Base-by-base conservation (phyloP, 2,329 filamentous ascomycete genomes). In the Allantophomopsis lycopodina region DNA sequence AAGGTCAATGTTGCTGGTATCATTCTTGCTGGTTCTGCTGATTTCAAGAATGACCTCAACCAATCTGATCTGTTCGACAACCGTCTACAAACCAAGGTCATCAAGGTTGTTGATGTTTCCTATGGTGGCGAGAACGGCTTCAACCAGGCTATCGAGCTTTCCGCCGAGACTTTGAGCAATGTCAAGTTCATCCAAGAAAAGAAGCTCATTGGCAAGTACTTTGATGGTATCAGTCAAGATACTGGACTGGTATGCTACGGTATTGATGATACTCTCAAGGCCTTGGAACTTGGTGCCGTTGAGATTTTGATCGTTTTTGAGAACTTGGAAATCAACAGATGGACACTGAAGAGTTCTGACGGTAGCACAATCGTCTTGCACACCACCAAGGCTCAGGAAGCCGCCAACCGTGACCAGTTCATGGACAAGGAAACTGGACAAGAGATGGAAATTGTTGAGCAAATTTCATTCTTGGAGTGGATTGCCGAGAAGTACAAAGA, bases 131-230 rank as follows among this genome's bases (percentile, higher is more conserved):
- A 98, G 68, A 96, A 96, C 69, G 91, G 91, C 36, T 98, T 98
- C 75, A 98, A 98, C 69, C 93, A 98, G 68, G 91, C 91, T 44
- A 98, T 98, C 48, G 91, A 98, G 59, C 65, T 98, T 54, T 82
- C 91, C 18, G 76, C 87, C 7, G 93, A 98, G 70, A 98, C 91
- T 7, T 75, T 98, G 36, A 84, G 88, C 64, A 98, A 96, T 59
- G 91, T 98, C 74, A 98, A 98, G 68, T 98, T 98, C 62, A 95
- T 98, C 60, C 91, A 98, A 65, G 91, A 98, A 74, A 98, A 98
- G 82, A 98, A 95, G 70, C 78, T 98, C 47, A 98, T 98, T 57
- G 89, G 89, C 60, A 87, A 84, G 60, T 98, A 98, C 71, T 98
- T 98, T 55, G 88, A 98, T 60, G 89, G 98, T 65, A 96, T 98